Evolutionary conservation across 257 asterid genomes (phyloP).

Genomic region (Paraleonurus japonicus): DNA sequence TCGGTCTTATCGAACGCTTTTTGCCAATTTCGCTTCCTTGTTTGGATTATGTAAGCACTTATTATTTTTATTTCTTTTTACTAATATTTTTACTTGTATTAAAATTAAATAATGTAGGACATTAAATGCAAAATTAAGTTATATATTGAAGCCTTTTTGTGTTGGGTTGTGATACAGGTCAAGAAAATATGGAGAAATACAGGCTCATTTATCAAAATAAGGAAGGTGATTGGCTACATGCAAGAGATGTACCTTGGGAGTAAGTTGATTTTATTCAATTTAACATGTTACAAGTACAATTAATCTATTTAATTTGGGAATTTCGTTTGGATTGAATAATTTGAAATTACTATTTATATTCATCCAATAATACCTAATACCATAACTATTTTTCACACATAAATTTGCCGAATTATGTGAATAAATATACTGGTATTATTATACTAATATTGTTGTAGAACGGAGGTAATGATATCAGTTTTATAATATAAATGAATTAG

Average conservation of each 20-base stretch:
- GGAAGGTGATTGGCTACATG: conserved; percentile 69
- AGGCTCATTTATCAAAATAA: conserved; percentile 53
- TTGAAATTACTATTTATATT: too few relatives aligned
- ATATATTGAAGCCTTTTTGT: not conserved
- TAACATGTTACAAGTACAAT: not conserved
- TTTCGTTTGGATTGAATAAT: not conserved
- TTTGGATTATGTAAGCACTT: conserved; percentile 49
- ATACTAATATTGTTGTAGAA: too few relatives aligned
- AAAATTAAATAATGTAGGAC: not conserved
- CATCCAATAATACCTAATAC: too few relatives aligned
- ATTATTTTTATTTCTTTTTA: not conserved
- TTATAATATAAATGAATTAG: too few relatives aligned
- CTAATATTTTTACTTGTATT: not conserved
- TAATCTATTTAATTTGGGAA: not conserved
- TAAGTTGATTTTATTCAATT: conserved; percentile 15
- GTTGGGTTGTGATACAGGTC: conserved; percentile 31
- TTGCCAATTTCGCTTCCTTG: conserved; percentile 40
- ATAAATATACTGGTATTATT: too few relatives aligned
- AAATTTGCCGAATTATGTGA: too few relatives aligned
- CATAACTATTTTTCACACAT: too few relatives aligned
- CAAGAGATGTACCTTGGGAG: conserved; percentile 69
- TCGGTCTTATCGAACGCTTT: conserved; percentile 40
- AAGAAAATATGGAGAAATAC: conserved; percentile 35
- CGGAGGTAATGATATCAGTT: too few relatives aligned
- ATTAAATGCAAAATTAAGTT: not conserved